Conservation (phyloP, 306 rosid genomes). For the Medicago ruthenica region DNA sequence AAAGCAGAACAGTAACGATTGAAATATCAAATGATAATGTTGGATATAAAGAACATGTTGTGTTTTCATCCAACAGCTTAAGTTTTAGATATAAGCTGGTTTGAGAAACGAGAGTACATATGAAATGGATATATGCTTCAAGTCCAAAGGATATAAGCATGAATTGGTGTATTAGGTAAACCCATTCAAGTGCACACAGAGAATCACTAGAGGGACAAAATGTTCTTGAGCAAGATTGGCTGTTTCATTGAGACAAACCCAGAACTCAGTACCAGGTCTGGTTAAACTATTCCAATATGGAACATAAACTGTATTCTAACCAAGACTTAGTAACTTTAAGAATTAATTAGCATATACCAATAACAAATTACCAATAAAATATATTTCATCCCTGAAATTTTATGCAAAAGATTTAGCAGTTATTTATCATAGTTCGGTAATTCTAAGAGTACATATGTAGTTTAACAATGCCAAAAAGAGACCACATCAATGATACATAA, state of each 20-base stretch:
- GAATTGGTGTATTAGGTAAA: background rate
- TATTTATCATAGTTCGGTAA: background rate
- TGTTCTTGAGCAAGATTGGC: background rate
- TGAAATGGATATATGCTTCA: background rate
- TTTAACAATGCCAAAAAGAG: background rate
- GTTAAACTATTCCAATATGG: slow-evolving; percentile 5
- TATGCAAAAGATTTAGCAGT: background rate
- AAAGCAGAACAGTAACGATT: background rate
- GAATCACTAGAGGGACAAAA: no score
- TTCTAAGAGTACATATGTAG: background rate
- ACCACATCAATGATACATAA: background rate
- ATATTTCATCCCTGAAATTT: background rate
- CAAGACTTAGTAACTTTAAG: slow-evolving; percentile 16
- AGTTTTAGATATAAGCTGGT: background rate
- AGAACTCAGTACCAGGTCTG: slow-evolving; percentile 3
- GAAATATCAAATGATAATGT: background rate
- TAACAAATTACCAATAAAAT: slow-evolving; percentile 1
- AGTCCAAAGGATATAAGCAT: no score
- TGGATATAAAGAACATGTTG: background rate
- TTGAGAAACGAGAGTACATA: background rate
- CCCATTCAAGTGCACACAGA: background rate
- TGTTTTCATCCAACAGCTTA: background rate
- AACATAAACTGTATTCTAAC: slow-evolving; percentile 5
- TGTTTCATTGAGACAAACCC: background rate
- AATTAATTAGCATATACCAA: slow-evolving; percentile 23